Conservation (phyloP, 768 basidiomycete species). For the Coprinopsis marcescibilis region DNA sequence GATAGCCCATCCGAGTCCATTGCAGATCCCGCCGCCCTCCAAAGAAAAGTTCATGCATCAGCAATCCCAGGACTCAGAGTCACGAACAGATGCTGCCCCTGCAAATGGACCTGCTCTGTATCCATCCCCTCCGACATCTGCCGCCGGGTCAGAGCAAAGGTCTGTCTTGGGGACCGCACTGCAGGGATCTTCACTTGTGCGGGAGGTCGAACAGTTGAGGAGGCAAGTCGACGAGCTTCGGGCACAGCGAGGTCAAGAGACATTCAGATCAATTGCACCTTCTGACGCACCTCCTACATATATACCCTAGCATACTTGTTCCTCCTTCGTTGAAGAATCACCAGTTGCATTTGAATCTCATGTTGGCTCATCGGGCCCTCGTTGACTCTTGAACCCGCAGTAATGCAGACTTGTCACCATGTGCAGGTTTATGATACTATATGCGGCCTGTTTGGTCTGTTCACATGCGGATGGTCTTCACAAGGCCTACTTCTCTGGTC, state of each 20-base stretch:
- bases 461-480: too few species aligned
- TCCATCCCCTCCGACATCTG: background rate
- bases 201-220: conserved; percentile 2
- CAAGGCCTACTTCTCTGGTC: too few species aligned
- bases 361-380: too few species aligned
- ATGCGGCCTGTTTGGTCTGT: too few species aligned
- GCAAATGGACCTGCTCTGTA: background rate
- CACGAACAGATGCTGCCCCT: background rate
- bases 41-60: background rate
- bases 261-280: background rate
- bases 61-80: background rate
- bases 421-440: too few species aligned
- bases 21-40: background rate
- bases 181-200: background rate
- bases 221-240: background rate
- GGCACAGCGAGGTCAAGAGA: background rate
- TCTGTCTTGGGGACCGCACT: background rate
- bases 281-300: background rate
- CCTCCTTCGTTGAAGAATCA: too few species aligned
- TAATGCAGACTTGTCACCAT: too few species aligned
- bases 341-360: too few species aligned
- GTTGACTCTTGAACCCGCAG: too few species aligned
- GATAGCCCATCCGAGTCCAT: too few species aligned
- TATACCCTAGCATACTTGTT: too few species aligned
- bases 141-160: background rate